Evolutionary conservation across 2,329 filamentous ascomycete genomes (phyloP), one percentile per base, ranked within the genome.

Genomic region (Cladobotryum protrusum): DNA sequence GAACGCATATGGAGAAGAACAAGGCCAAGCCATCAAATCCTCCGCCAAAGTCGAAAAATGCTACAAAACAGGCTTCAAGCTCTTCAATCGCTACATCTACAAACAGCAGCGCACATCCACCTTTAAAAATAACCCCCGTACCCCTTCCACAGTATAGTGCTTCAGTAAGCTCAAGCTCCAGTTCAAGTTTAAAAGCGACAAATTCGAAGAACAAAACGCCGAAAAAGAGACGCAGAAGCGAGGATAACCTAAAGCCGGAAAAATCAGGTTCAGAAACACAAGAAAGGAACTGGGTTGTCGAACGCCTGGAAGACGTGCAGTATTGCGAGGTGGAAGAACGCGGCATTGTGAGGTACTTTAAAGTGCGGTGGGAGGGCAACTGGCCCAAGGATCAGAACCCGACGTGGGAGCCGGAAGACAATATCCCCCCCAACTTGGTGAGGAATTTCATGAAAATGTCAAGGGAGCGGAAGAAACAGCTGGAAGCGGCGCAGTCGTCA

Each of bases 381-480:
- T 82, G 79, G 79, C 76, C 78, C 0, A 63, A 69, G 0, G 74
- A 73, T 8, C 71, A 81, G 57, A 81, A 82, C 48, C 76, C 77
- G 0, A 76, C 78, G 0, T 82, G 79, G 79, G 79, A 82, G 57
- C 78, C 78, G 0, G 72, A 75, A 54, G 69, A 70, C 3, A 78
- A 81, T 47, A 70, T 82, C 2, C 62, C 74, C 0, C 49, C 59
- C 0, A 51, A 51, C 0, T 57, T 80, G 36, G 64, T 79, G 1
- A 63, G 61, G 6, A 63, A 63, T 2, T 82, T 74, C 50, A 51
- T 63, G 8, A 69, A 67, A 44, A 56, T 57, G 12, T 47, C 41
- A 3, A 63, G 56, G 17, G 61, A 59, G 42, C 64, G 63, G 52
- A 37, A 45, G 47, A 0, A 24, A 24, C 7, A 5, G 39, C 3